These are phyloP conservation scores for Hysterangium stoloniferum DNA, from an alignment of 768 basidiomycete species.

Conservation along the genomic window DNA sequence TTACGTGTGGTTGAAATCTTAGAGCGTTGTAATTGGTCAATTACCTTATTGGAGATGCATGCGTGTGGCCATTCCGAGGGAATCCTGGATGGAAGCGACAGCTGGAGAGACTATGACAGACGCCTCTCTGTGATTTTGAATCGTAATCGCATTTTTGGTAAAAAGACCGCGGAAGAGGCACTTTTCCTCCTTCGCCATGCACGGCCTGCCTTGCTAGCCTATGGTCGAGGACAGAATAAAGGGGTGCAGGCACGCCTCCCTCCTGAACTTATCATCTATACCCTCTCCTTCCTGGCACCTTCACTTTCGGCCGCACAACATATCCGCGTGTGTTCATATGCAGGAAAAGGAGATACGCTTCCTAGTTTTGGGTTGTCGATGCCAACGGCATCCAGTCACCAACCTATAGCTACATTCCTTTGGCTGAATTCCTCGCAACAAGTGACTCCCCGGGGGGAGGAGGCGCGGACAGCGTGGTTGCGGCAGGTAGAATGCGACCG, in stretches of 20 bases:
- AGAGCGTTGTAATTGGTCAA: slow-evolving; percentile 36
- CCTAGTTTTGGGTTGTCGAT: slow-evolving; percentile 18
- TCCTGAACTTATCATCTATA: slow-evolving; percentile 47
- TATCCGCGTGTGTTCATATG: slow-evolving; percentile 44
- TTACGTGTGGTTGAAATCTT: slow-evolving; percentile 39
- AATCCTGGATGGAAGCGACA: neutral
- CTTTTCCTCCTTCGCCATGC: slow-evolving; percentile 42
- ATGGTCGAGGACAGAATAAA: neutral
- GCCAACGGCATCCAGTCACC: neutral
- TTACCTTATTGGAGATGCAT: slow-evolving; percentile 43
- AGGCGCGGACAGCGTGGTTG: slow-evolving; percentile 41
- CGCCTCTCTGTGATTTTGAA: slow-evolving; percentile 27
- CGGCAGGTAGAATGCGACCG: slow-evolving; percentile 37
- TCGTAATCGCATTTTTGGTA: slow-evolving; percentile 38
- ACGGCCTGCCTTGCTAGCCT: slow-evolving; percentile 33
- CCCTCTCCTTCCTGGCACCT: slow-evolving; percentile 52
- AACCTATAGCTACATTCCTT: neutral
- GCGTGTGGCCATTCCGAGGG: slow-evolving; percentile 28
- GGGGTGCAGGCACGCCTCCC: slow-evolving; percentile 32
- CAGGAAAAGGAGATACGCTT: slow-evolving; percentile 39
- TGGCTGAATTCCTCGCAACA: neutral
- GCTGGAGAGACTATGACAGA: slow-evolving; percentile 31
- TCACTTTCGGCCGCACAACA: slow-evolving; percentile 48
- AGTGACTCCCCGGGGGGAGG: slow-evolving; percentile 22
- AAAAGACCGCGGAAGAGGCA: slow-evolving; percentile 37